These are phyloP conservation scores for Flammula alnicola DNA, from an alignment of 1,284 basidiomycete genomes.

Conservation along the genomic window DNA sequence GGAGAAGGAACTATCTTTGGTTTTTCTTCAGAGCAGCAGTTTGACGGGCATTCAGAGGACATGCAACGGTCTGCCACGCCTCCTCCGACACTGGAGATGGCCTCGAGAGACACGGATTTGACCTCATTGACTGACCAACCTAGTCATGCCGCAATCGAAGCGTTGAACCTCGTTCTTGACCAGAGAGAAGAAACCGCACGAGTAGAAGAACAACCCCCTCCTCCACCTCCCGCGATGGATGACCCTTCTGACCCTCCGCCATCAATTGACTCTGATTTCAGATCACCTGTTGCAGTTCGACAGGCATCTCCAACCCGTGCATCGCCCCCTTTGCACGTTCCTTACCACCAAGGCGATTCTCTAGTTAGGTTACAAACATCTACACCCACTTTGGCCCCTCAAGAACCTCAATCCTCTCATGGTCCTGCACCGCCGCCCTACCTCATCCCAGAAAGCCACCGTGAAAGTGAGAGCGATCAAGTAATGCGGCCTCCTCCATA, in stretches of 20 bases:
- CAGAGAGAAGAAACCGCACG: conserved; percentile 46
- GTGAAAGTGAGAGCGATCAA: conserved; percentile 44
- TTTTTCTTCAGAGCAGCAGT: conserved; percentile 68
- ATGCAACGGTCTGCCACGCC: conserved; percentile 63
- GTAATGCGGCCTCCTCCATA: conserved; percentile 61
- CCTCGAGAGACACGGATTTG: conserved; percentile 66
- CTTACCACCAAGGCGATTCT: conserved; percentile 38
- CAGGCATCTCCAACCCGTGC: conserved; percentile 45
- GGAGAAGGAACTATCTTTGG: conserved; percentile 79
- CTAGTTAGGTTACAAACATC: conserved; percentile 28
- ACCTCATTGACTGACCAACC: conserved; percentile 65
- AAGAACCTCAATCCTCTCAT: conserved; percentile 40
- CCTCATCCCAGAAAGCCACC: conserved; percentile 50
- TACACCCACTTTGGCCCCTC: conserved; percentile 34
- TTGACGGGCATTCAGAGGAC: conserved; percentile 76
- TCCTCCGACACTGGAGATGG: conserved; percentile 74
- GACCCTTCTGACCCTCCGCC: conserved; percentile 86
- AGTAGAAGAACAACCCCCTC: conserved; percentile 59
- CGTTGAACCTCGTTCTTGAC: conserved; percentile 60
- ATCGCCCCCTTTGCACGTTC: conserved; percentile 36
- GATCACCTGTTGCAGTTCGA: conserved; percentile 51
- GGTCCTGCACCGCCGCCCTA: conserved; percentile 66
- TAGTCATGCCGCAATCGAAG: conserved; percentile 54
- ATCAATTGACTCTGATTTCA: conserved; percentile 78
- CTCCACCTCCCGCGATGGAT: conserved; percentile 80